These are phyloP conservation scores for Aureobasidium lini DNA, from an alignment of 2,329 filamentous ascomycete genomes.

Conservation along the genomic window DNA sequence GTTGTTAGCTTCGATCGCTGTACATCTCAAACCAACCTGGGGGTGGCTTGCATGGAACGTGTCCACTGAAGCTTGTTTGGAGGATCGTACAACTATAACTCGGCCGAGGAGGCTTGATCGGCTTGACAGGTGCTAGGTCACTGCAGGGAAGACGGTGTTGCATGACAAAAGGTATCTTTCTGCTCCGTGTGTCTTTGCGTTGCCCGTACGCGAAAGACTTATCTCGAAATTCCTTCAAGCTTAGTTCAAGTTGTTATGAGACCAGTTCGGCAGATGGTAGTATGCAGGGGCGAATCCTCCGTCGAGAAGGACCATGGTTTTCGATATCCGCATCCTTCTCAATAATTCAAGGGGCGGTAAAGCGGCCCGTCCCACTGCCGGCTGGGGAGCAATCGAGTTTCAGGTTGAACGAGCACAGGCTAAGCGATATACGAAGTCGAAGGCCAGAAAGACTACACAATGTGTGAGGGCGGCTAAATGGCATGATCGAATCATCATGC, in stretches of 20 bases:
- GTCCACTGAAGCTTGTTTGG: not conserved
- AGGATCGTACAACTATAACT: not conserved
- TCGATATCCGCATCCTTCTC: not conserved
- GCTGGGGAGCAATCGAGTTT: not conserved
- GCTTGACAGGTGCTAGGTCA: not conserved
- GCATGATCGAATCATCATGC: not conserved
- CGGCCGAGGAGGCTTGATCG: not conserved
- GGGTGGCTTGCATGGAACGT: not conserved
- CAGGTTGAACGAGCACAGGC: not conserved
- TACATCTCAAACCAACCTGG: not conserved
- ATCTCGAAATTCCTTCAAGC: no score
- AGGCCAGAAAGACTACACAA: not conserved
- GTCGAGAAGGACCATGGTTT: not conserved
- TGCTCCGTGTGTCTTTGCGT: not conserved
- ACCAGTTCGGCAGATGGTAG: no score
- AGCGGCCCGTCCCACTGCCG: not conserved
- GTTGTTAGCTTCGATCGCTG: not conserved
- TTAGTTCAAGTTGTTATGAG: no score
- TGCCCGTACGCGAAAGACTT: no score
- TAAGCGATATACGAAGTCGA: not conserved
- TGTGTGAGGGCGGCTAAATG: not conserved
- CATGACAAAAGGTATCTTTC: not conserved
- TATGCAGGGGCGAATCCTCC: not conserved
- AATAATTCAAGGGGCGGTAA: not conserved
- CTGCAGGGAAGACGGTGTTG: not conserved